Percentiles rank a stretch among this genome's conserved stretches.
Conservation (phyloP, 2,329 filamentous ascomycete genomes). For the Lecanoromycetidae sp. region DNA sequence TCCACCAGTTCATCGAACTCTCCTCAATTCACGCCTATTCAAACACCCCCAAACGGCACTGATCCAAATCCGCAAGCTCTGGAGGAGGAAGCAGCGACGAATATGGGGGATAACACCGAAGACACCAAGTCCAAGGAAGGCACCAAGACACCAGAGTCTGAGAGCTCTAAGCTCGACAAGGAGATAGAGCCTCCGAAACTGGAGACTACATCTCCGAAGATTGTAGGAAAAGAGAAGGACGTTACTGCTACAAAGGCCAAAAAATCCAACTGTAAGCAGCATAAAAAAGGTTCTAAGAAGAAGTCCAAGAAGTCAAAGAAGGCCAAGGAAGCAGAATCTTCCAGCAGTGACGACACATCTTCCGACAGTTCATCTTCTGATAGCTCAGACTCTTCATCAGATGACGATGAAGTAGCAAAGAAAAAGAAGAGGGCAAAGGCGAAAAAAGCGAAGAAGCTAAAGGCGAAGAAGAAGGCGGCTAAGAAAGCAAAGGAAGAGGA, state of each 20-base stretch:
- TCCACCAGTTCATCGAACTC: not conserved
- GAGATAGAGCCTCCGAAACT: not conserved
- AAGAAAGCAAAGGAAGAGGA: slow-evolving; percentile 23
- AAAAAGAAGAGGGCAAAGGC: slow-evolving; percentile 15
- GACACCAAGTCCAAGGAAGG: not conserved
- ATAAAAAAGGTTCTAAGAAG: slow-evolving; percentile 11
- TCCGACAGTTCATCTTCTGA: slow-evolving; percentile 8
- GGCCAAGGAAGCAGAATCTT: slow-evolving; percentile 10
- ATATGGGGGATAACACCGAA: slow-evolving; percentile 9
- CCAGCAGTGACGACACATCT: slow-evolving; percentile 10
- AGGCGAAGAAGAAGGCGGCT: slow-evolving; percentile 28
- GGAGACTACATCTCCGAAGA: not conserved
- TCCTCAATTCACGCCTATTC: slow-evolving; percentile 14
- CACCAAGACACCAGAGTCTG: slow-evolving; percentile 3
- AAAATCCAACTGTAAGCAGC: slow-evolving; percentile 11
- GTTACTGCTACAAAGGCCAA: not conserved
- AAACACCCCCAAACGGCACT: slow-evolving; percentile 8
- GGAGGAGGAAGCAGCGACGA: not conserved
- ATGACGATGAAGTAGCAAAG: slow-evolving; percentile 11
- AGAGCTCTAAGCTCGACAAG: slow-evolving; percentile 5
- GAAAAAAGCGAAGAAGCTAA: slow-evolving; percentile 29
- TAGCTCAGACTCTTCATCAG: slow-evolving; percentile 10
- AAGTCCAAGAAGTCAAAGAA: slow-evolving; percentile 1
- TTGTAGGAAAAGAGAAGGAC: not conserved
- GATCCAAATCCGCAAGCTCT: not conserved